phyloP scores from a whole-genome alignment of 1,284 basidiomycete species.

The Naganishia albida region DNA sequence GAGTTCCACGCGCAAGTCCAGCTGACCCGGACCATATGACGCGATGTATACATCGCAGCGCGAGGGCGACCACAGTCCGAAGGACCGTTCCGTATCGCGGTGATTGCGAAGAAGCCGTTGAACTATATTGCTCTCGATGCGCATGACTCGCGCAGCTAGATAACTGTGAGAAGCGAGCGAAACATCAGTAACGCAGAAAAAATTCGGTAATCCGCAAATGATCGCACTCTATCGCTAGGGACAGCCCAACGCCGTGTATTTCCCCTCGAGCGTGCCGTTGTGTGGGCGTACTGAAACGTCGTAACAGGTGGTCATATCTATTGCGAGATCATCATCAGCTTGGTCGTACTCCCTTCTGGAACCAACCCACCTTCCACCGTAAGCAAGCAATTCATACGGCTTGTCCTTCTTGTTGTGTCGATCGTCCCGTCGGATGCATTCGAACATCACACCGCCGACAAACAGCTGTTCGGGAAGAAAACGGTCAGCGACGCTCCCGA shows the following conservation, averaged over 20 bases:
- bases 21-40: conserved; percentile 54
- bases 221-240: conserved; percentile 57
- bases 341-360: not conserved
- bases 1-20: conserved; percentile 56
- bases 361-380: conserved; percentile 52
- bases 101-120: conserved; percentile 42
- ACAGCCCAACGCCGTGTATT: conserved; percentile 58
- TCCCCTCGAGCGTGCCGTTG: conserved; percentile 38
- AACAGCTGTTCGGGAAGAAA: conserved; percentile 50
- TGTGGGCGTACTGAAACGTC: conserved; percentile 55
- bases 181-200: not conserved
- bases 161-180: not conserved
- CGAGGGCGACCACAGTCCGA: conserved; percentile 54
- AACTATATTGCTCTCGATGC: conserved; percentile 22
- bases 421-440: conserved; percentile 52
- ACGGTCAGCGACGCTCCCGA: conserved; percentile 41
- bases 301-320: conserved; percentile 58
- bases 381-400: conserved; percentile 57
- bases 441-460: conserved; percentile 59
- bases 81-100: conserved; percentile 56
- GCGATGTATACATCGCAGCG: conserved; percentile 62
- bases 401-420: conserved; percentile 42
- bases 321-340: conserved; percentile 16
- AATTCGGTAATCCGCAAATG: conserved; percentile 27
- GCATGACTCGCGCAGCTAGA: conserved; percentile 10